Evolutionary conservation across 257 asterid species (phyloP).

Genomic region (Solanum tacnaense): DNA sequence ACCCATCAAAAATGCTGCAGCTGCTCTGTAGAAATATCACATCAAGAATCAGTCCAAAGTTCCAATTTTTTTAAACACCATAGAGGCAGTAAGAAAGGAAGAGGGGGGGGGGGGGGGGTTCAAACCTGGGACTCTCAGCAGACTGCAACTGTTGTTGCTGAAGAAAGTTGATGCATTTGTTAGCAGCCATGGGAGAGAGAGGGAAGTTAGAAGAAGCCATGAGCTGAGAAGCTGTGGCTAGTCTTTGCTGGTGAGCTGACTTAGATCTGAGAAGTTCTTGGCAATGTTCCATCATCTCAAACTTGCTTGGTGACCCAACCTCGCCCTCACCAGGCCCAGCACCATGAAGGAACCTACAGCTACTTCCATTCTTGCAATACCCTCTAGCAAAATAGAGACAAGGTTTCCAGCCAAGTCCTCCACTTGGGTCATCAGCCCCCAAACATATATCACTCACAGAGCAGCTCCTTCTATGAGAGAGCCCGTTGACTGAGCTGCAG

Average conservation of each 20-base stretch:
- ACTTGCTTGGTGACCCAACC: constrained; percentile 42
- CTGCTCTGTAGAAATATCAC: not conserved
- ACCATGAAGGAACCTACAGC: constrained; percentile 59
- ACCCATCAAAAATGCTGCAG: constrained; percentile 30
- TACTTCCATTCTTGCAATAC: constrained; percentile 58
- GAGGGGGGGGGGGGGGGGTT: not conserved
- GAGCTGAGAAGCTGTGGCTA: constrained; percentile 20
- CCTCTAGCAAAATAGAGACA: constrained; percentile 65
- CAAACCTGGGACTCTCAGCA: constrained; percentile 50
- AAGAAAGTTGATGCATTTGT: constrained; percentile 43
- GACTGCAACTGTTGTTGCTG: constrained; percentile 31
- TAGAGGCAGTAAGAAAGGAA: not conserved
- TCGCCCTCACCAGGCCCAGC: constrained; percentile 16
- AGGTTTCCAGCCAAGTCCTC: constrained; percentile 59
- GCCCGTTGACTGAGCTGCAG: constrained; percentile 7
- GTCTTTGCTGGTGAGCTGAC: constrained; percentile 32
- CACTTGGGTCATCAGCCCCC: constrained; percentile 30
- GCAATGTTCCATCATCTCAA: constrained; percentile 53
- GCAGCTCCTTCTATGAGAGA: constrained; percentile 52
- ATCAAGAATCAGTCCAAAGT: not conserved
- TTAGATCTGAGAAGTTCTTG: constrained; percentile 44
- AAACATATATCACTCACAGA: constrained; percentile 47
- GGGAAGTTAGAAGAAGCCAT: constrained; percentile 30
- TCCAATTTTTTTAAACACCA: not conserved
- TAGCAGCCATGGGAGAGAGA: constrained; percentile 27